Base-by-base conservation (phyloP, 2,329 filamentous ascomycete genomes). In the Cercospora zeae-maydis region DNA sequence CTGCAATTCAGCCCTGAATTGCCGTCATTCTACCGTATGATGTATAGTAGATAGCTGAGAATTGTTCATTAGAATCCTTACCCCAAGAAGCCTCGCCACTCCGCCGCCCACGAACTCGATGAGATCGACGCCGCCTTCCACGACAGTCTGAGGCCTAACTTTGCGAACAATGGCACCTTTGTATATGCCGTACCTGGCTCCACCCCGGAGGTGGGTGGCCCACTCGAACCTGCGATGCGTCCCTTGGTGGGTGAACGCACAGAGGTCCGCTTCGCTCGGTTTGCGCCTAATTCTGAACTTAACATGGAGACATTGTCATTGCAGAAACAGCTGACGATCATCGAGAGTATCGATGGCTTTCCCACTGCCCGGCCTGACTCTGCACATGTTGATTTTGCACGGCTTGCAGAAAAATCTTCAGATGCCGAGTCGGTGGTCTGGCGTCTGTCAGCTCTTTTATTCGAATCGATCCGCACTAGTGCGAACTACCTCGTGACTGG, bases 391-490 rank as follows among this genome's bases (percentile, higher is more conserved):
- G 78, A 82, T 61, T 77, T 79, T 1, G 82, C 88, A 62, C 79
- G 79, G 14, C 76, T 81, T 9, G 79, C 87, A 61, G 58, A 62
- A 8, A 53, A 54, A 8, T 62, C 63, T 2, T 31, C 63, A 8
- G 60, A 73, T 59, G 77, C 91, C 62, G 91, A 96, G 76, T 86
- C 87, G 71, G 81, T 86, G 13, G 86, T 95, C 0, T 99, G 96
- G 95, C 85, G 91, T 64, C 81, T 99, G 36, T 88, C 91, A 1
- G 90, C 90, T 62, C 88, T 97, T 37, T 83, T 99, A 3, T 99
- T 96, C 72, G 92, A 96, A 67, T 81, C 87, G n/a, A 66, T 86
- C 10, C 68, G 72, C 4, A 60, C 73, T 13, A 67, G 64, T 10
- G 70, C 65, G 39, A 59, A 63, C 6, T 62, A 72, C 7, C 60